Evolutionary conservation across 2,329 filamentous ascomycete genomes (phyloP).

Genomic region (Sarocladium brachiariae): DNA sequence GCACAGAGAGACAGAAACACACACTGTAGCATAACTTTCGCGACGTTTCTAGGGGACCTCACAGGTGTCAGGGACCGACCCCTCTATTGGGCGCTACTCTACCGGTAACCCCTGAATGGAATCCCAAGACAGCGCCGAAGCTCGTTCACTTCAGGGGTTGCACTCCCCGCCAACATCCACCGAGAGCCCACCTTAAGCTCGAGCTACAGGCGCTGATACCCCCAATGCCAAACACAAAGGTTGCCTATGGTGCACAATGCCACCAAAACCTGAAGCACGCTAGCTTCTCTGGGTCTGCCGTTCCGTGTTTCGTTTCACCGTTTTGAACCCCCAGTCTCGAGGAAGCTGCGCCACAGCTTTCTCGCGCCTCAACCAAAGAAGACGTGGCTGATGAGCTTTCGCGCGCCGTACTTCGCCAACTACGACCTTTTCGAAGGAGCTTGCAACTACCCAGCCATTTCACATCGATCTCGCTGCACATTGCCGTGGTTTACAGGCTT

Average conservation of each 20-base stretch:
- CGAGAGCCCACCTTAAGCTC: background rate
- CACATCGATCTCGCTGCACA: background rate
- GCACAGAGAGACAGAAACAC: background rate
- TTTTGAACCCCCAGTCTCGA: background rate
- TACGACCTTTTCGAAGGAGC: background rate
- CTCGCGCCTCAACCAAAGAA: background rate
- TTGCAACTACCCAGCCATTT: background rate
- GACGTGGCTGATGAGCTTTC: constrained; percentile 1
- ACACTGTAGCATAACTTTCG: background rate
- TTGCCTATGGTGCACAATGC: too few species aligned
- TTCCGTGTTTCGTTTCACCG: constrained; percentile 11
- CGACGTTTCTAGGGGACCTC: too few species aligned
- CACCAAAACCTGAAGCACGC: constrained; percentile 21
- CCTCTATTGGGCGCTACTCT: background rate
- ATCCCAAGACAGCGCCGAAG: too few species aligned
- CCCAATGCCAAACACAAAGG: background rate
- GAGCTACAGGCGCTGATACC: background rate
- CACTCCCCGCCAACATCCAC: background rate
- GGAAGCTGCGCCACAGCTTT: background rate
- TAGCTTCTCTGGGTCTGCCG: constrained; percentile 16
- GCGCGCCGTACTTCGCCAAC: background rate
- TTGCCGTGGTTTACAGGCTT: background rate
- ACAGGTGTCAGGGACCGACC: too few species aligned
- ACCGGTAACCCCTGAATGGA: background rate
- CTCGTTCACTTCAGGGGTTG: background rate